phyloP scores from a whole-genome alignment of 2,329 filamentous ascomycete genomes.

The Ophiosphaerella korrae region DNA sequence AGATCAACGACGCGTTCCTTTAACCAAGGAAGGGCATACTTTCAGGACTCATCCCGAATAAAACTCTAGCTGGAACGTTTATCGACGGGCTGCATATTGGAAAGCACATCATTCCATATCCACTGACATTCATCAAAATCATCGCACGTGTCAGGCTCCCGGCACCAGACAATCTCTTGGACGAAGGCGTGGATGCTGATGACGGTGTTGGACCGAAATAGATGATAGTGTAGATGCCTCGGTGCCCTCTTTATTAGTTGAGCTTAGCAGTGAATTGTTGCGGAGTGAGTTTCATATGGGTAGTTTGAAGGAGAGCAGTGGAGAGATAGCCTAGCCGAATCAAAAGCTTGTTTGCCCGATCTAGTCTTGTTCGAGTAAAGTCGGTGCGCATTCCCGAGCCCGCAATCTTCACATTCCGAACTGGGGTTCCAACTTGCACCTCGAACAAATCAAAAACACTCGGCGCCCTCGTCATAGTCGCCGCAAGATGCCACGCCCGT shows the following conservation, averaged over 20 bases:
- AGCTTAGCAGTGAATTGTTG: too few species aligned
- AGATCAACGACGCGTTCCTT: conserved; percentile 20
- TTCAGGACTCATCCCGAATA: conserved; percentile 14
- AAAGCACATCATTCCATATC: conserved; percentile 18
- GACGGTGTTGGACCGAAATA: not conserved
- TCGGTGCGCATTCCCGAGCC: not conserved
- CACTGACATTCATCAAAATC: conserved; percentile 4
- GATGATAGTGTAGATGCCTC: not conserved
- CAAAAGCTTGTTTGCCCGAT: not conserved
- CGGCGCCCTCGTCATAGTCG: not conserved
- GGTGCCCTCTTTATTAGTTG: too few species aligned
- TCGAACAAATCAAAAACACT: not conserved
- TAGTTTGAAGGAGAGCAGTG: not conserved
- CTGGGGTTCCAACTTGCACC: too few species aligned
- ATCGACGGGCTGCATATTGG: conserved; percentile 23
- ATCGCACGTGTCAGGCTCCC: conserved; percentile 1
- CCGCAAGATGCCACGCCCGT: conserved; percentile 30
- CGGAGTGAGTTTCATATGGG: not conserved
- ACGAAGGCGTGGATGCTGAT: not conserved
- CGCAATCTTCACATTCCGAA: not conserved
- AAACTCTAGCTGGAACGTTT: conserved; percentile 17
- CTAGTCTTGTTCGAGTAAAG: not conserved
- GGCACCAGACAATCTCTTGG: not conserved
- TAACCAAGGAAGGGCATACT: conserved; percentile 14
- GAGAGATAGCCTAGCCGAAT: not conserved